phyloP scores from a whole-genome alignment of 2,329 filamentous ascomycete species.

The Rhynchosporium agropyri region DNA sequence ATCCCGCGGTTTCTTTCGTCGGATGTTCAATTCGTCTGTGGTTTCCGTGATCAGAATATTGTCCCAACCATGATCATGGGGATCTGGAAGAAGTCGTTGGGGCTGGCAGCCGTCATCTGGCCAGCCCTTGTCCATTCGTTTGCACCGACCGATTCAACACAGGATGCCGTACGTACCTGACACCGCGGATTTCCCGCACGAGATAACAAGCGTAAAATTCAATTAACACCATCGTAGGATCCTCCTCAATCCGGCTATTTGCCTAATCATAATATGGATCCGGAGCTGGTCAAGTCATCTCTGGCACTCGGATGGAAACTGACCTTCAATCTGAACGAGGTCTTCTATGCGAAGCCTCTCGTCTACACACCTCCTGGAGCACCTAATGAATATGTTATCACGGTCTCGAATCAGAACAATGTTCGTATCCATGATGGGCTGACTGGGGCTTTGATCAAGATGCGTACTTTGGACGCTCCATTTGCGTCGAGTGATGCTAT shows the following conservation, averaged over 20 bases:
- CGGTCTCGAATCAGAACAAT: constrained; percentile 60
- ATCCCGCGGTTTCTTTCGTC: background rate
- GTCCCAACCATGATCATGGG: constrained; percentile 4
- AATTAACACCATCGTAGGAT: constrained; percentile 13
- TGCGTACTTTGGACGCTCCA: constrained; percentile 52
- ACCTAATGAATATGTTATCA: constrained; percentile 54
- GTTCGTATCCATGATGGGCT: constrained; percentile 58
- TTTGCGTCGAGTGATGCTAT: constrained; percentile 40
- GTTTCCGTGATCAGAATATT: background rate
- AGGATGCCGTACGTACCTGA: constrained; percentile 16
- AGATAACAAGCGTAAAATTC: background rate
- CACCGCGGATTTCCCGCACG: background rate
- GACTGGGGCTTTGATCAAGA: constrained; percentile 53
- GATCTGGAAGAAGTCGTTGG: constrained; percentile 13
- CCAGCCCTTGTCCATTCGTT: constrained; percentile 24
- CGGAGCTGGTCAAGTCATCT: constrained; percentile 14
- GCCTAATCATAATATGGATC: constrained; percentile 28
- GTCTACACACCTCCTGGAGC: constrained; percentile 54
- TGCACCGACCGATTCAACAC: constrained; percentile 20
- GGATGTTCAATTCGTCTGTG: background rate
- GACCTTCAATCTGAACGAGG: constrained; percentile 21
- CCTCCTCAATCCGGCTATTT: constrained; percentile 27
- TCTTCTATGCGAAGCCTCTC: constrained; percentile 53
- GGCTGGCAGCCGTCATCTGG: constrained; percentile 12
- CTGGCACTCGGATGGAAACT: constrained; percentile 19